Base-by-base conservation (phyloP, 2,329 filamentous ascomycete genomes). In the Aspergillus neoniger region DNA sequence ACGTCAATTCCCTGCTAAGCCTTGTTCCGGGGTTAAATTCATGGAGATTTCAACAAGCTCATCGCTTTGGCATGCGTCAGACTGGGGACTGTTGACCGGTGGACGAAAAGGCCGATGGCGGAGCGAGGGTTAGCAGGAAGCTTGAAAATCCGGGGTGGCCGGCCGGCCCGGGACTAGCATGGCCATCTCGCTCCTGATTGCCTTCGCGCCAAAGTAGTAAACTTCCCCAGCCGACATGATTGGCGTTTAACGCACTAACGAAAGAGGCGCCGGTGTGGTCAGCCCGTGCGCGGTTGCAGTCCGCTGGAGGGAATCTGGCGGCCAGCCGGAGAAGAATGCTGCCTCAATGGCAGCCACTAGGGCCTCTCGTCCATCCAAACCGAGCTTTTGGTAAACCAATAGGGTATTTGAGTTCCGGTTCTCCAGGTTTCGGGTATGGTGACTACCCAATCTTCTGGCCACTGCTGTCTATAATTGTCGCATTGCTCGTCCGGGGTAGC, bases 131-230 rank as follows among this genome's bases (percentile, higher is more conserved):
- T 15, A 30, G 47, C 47, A 32, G 47, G 23, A 54, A 41, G 23
- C 9, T 48, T 32, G 60, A 62, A 59, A 62, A 62, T 62, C 60
- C 60, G 60, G 60, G 60, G 57, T 21, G 57, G 52, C 55, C 53
- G 57, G 48, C 36, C 51, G 49, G 51, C 50, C 51, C 47, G 57
- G 52, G 36, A 25, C 60, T 62, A 62, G 48, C 14, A 44, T 8
- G n/a, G 32, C 43, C 12, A 41, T 44, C 41, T 44, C 50, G 47
- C 28, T 41, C 28, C 25, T 30, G 32, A 19, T 48, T 49, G 15
- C 23, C 38, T 44, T 19, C 8, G 41, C 17, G 23, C 36, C 7
- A n/a, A 10, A 7, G 39, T 23, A 14, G 8, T 23, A 6, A 21
- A 9, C 23, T 49, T 15, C 14, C 21, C 44, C 14, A 12, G n/a